A percentile compares a stretch with the other conserved stretches of the same genome.
These are phyloP conservation scores for Heterobasidion irregulare DNA, from an alignment of 1,284 basidiomycete species.

Conservation along the genomic window DNA sequence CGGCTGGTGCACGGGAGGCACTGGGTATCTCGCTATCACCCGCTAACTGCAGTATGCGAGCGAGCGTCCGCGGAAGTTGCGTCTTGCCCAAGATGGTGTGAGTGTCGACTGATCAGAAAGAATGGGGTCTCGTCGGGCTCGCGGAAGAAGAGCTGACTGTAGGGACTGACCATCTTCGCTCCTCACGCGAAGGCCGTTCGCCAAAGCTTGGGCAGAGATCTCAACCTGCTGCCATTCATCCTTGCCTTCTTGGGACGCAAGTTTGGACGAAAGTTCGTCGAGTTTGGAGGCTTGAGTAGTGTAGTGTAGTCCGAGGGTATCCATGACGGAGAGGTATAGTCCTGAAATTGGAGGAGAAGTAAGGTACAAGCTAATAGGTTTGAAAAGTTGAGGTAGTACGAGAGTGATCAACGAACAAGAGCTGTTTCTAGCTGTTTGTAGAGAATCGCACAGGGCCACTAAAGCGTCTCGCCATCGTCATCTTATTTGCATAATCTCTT, in stretches of 20 bases:
- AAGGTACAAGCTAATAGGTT: no score
- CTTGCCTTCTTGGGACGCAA: slow-evolving; percentile 20
- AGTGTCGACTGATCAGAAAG: slow-evolving; percentile 43
- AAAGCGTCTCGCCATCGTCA: background rate
- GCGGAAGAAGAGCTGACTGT: background rate
- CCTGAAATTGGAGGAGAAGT: background rate
- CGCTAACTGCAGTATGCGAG: slow-evolving; percentile 46
- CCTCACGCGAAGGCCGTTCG: slow-evolving; percentile 51
- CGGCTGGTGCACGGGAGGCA: slow-evolving; percentile 33
- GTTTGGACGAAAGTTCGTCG: slow-evolving; percentile 21
- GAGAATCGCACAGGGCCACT: background rate
- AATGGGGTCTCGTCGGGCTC: background rate
- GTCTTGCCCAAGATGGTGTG: slow-evolving; percentile 62
- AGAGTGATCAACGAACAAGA: background rate
- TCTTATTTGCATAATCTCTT: background rate
- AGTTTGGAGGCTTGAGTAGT: slow-evolving; percentile 20
- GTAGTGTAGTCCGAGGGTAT: background rate
- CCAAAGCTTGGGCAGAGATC: slow-evolving; percentile 43
- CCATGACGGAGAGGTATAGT: slow-evolving; percentile 3
- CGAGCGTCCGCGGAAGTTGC: slow-evolving; percentile 54
- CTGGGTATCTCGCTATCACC: slow-evolving; percentile 40
- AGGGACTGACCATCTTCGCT: slow-evolving; percentile 32
- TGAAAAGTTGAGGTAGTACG: no score
- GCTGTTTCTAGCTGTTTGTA: background rate
- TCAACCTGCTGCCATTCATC: slow-evolving; percentile 46